These are phyloP conservation scores for Leccinum boreale DNA, from an alignment of 768 basidiomycete species.

Conservation along the genomic window DNA sequence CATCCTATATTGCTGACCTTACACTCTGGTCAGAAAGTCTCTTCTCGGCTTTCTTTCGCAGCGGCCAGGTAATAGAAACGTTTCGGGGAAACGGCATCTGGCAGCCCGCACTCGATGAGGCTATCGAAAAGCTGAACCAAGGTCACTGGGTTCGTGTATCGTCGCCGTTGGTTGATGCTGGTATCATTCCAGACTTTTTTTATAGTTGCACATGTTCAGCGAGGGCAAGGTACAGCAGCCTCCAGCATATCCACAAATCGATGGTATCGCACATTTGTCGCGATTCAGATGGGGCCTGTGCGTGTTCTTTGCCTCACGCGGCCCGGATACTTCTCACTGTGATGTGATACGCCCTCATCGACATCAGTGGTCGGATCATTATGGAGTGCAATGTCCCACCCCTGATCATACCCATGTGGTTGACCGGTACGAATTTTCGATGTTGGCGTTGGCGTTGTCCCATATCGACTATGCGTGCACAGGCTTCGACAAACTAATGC, in stretches of 20 bases:
- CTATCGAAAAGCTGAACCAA: constrained; percentile 72
- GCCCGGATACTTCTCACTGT: not conserved
- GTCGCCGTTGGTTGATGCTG: not conserved
- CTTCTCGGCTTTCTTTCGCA: constrained; percentile 80
- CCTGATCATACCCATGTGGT: constrained; percentile 88
- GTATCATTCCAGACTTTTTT: not conserved
- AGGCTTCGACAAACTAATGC: constrained; percentile 90
- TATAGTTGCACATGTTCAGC: constrained; percentile 85
- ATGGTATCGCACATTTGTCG: constrained; percentile 50
- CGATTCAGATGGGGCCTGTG: constrained; percentile 97
- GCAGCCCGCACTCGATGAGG: constrained; percentile 82
- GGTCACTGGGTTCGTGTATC: constrained; percentile 76
- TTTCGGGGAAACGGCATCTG: constrained; percentile 87
- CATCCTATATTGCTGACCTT: constrained; percentile 14
- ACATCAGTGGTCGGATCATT: constrained; percentile 72
- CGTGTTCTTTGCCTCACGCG: constrained; percentile 34
- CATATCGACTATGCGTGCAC: not conserved
- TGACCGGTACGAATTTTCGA: constrained; percentile 53
- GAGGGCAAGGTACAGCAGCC: constrained; percentile 89
- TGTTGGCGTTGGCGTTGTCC: not conserved
- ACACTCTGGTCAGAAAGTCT: constrained; percentile 49
- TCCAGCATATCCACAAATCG: constrained; percentile 39
- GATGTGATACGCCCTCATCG: not conserved
- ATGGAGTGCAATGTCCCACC: constrained; percentile 68
- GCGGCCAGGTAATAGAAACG: constrained; percentile 91